Conservation (phyloP, 805 yeast species). For the Lachancea meyersii region DNA sequence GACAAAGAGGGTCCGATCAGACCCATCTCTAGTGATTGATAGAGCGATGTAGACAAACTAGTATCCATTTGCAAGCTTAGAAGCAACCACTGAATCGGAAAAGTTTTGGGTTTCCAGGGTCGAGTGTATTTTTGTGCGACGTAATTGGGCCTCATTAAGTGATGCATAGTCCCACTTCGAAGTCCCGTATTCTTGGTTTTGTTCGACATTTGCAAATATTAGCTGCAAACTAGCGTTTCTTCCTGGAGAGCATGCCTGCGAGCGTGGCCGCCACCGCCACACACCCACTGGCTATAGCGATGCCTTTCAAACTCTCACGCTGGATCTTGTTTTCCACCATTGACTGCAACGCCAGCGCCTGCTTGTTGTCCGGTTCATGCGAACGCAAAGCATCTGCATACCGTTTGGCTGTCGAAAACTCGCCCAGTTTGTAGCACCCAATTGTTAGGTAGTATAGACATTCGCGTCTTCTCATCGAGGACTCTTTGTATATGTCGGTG, state of each 20-base stretch:
- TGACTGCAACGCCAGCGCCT: conserved; percentile 63
- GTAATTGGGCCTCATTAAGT: no score
- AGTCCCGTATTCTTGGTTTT: no score
- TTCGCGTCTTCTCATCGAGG: conserved; percentile 81
- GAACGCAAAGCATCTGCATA: conserved; percentile 72
- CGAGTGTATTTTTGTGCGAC: no score
- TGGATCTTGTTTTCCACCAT: conserved; percentile 81
- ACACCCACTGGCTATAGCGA: conserved; percentile 80
- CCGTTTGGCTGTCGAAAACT: conserved; percentile 75
- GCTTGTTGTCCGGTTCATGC: conserved; percentile 80
- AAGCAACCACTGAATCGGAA: no score
- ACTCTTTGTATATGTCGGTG: conserved; percentile 61
- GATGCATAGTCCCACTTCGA: no score
- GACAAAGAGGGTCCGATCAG: no score
- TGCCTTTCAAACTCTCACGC: conserved; percentile 80
- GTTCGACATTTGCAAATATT: no score
- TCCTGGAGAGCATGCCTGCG: conserved; percentile 22
- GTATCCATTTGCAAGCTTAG: no score
- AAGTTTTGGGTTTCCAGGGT: no score
- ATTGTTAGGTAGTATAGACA: conserved; percentile 80
- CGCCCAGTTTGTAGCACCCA: conserved; percentile 85
- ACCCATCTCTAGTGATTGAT: no score
- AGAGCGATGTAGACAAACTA: no score
- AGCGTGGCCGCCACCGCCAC: conserved; percentile 77
- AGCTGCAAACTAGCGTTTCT: conserved; percentile 11